Percentiles rank a stretch among this genome's conserved stretches.
Evolutionary conservation across 1,284 basidiomycete species (phyloP).

Genomic region (Microbotryomycetes sp.): DNA sequence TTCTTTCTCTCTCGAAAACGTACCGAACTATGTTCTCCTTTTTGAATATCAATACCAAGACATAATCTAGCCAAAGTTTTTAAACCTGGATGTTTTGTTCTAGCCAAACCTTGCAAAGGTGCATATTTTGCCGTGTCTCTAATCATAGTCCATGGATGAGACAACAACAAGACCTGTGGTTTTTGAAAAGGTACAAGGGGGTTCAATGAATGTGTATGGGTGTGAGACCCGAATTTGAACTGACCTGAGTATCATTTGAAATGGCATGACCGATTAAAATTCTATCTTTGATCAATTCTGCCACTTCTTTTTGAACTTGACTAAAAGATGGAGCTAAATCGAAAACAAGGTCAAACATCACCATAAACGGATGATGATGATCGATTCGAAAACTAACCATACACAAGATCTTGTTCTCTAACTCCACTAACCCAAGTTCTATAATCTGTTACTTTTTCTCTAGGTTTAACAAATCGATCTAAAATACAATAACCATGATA

Average conservation of each 20-base stretch:
- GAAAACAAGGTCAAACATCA: not conserved
- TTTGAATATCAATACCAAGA: constrained; percentile 76
- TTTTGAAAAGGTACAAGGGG: not conserved
- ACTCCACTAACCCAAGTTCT: constrained; percentile 88
- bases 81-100: constrained; percentile 63
- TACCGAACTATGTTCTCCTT: constrained; percentile 80
- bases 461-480: constrained; percentile 80
- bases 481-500: constrained; percentile 73
- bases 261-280: constrained; percentile 92
- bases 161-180: constrained; percentile 71
- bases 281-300: constrained; percentile 68
- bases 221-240: constrained; percentile 20
- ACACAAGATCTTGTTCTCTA: constrained; percentile 63
- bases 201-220: no score
- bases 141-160: constrained; percentile 69
- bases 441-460: constrained; percentile 88
- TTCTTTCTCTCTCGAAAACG: no score
- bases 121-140: constrained; percentile 73
- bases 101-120: constrained; percentile 49
- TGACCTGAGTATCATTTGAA: constrained; percentile 79
- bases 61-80: constrained; percentile 76
- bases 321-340: constrained; percentile 64
- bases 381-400: constrained; percentile 48
- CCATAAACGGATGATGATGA: not conserved
- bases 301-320: constrained; percentile 72